phyloP scores from a whole-genome alignment of 1,284 basidiomycete species.

The Phellopilus nigrolimitatus region DNA sequence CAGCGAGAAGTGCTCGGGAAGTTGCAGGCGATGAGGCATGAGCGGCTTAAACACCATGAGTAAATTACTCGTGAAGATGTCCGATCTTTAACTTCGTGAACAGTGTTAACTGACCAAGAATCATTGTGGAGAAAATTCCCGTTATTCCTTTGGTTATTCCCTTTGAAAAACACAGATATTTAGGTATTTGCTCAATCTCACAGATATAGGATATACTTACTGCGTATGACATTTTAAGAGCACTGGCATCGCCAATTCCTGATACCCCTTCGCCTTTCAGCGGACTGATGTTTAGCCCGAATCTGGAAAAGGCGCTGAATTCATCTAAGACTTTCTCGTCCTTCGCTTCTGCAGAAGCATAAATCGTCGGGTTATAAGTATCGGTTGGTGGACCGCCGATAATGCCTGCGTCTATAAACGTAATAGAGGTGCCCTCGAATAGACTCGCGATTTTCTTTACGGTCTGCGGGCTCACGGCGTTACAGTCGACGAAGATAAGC shows the following conservation, averaged over 20 bases:
- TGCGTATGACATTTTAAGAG: slow-evolving; percentile 60
- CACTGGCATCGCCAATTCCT: slow-evolving; percentile 54
- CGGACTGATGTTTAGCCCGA: slow-evolving; percentile 43
- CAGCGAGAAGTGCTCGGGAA: slow-evolving; percentile 45
- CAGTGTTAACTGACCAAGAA: slow-evolving; percentile 42
- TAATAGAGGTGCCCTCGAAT: slow-evolving; percentile 37
- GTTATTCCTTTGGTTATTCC: slow-evolving; percentile 53
- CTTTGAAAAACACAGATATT: slow-evolving; percentile 27
- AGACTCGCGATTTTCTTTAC: slow-evolving; percentile 43
- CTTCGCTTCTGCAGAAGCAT: slow-evolving; percentile 40
- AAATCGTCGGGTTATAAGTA: slow-evolving; percentile 49
- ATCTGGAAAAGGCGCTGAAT: slow-evolving; percentile 38
- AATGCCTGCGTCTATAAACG: slow-evolving; percentile 55
- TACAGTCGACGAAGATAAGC: slow-evolving; percentile 51
- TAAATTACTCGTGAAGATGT: background rate
- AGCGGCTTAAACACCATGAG: slow-evolving; percentile 36
- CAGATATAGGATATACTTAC: slow-evolving; percentile 31
- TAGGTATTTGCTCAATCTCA: slow-evolving; percentile 6
- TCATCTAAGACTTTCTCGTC: slow-evolving; percentile 36
- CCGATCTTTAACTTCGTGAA: background rate
- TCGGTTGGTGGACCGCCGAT: slow-evolving; percentile 50
- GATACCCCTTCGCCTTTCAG: slow-evolving; percentile 32
- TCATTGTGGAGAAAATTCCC: slow-evolving; percentile 52
- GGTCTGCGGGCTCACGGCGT: slow-evolving; percentile 51
- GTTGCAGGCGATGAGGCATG: slow-evolving; percentile 55